Conservation (phyloP, 768 basidiomycete genomes). For the Rhodotorula toruloides region DNA sequence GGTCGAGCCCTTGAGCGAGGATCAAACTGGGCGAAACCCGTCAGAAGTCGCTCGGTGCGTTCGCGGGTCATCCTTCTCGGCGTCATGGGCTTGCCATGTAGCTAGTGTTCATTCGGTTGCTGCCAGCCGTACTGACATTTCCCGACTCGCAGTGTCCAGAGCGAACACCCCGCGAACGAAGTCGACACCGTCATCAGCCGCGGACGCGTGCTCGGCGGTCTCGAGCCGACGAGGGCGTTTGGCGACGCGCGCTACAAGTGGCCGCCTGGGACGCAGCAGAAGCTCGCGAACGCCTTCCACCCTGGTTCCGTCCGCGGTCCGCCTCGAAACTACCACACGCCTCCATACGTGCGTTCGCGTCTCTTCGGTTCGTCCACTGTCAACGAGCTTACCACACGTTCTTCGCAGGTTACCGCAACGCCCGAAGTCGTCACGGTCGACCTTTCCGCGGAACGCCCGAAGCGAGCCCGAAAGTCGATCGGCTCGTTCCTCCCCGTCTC, state of each 20-base stretch:
- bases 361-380: background rate
- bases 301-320: constrained; percentile 42
- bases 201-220: constrained; percentile 77
- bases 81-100: background rate
- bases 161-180: constrained; percentile 76
- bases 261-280: constrained; percentile 61
- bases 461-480: constrained; percentile 37
- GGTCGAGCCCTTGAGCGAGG: constrained; percentile 88
- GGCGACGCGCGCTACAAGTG: constrained; percentile 81
- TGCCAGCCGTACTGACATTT: background rate
- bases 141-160: constrained; percentile 58
- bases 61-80: background rate
- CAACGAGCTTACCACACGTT: background rate
- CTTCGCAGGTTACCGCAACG: constrained; percentile 53
- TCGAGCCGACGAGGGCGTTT: constrained; percentile 70
- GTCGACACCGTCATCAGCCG: constrained; percentile 64
- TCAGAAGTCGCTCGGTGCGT: constrained; percentile 73
- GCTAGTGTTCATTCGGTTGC: background rate
- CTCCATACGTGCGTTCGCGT: constrained; percentile 65
- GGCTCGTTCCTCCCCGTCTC: constrained; percentile 39
- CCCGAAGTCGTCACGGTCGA: constrained; percentile 69
- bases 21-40: constrained; percentile 88
- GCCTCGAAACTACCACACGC: constrained; percentile 67
- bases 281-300: constrained; percentile 68
- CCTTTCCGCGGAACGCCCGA: constrained; percentile 40